A percentile compares a stretch with the other conserved stretches of the same genome.
phyloP scores from a whole-genome alignment of 176 grass and related monocot genomes.

The Juncus inflexus region DNA sequence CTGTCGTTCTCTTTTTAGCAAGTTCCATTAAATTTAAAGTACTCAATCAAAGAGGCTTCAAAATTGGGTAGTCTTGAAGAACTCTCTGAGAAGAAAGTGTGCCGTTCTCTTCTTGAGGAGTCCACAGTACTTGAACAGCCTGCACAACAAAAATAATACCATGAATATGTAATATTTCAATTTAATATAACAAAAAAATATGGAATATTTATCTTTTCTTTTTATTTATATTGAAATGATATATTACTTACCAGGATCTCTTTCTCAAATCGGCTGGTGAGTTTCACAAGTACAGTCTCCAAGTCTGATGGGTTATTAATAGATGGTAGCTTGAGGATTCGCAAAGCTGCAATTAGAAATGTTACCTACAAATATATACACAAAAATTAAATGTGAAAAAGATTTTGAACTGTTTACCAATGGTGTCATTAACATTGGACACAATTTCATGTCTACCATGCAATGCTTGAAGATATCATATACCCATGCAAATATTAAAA shows the following conservation, averaged over 20 bases:
- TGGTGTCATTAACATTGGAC: too few species aligned
- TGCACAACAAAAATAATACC: not conserved
- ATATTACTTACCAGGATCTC: conserved; percentile 12
- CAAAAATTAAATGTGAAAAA: not conserved
- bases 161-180: not conserved
- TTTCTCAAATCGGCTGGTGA: not conserved
- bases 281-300: not conserved
- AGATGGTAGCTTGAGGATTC: conserved; percentile 1
- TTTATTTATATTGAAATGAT: too few species aligned
- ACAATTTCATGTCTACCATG: too few species aligned
- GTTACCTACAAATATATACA: conserved; percentile 15
- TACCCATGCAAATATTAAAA: too few species aligned
- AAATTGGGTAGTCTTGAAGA: conserved; percentile 4
- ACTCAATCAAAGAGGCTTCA: not conserved
- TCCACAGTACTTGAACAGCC: conserved; percentile 25
- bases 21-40: too few species aligned
- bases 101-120: conserved; percentile 23
- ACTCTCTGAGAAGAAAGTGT: conserved; percentile 8
- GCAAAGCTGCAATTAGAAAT: not conserved
- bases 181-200: not conserved
- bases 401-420: too few species aligned
- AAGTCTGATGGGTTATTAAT: conserved; percentile 13
- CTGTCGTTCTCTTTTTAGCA: too few species aligned
- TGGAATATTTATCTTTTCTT: not conserved
- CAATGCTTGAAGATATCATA: too few species aligned